These are phyloP conservation scores for Ascochyta pisi DNA, from an alignment of 2,329 filamentous ascomycete genomes.

Conservation along the genomic window DNA sequence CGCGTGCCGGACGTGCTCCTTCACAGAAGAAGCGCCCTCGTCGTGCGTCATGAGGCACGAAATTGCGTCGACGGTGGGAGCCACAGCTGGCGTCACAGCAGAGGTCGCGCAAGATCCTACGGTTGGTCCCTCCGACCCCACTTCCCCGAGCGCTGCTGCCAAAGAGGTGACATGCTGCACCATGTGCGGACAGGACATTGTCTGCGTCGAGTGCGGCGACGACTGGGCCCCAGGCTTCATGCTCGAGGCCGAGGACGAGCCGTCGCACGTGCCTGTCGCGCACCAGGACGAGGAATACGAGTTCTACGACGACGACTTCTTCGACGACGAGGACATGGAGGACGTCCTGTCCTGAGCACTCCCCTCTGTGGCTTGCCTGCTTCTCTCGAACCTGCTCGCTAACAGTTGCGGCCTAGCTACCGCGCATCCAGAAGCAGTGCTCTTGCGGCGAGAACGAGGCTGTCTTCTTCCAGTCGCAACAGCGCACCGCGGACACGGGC, in stretches of 20 bases:
- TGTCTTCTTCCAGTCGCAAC: slow-evolving; percentile 98
- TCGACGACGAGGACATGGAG: slow-evolving; percentile 38
- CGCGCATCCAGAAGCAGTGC: slow-evolving; percentile 84
- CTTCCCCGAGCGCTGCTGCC: slow-evolving; percentile 37
- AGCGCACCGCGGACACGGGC: slow-evolving; percentile 94
- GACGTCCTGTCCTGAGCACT: slow-evolving; percentile 42
- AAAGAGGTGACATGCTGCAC: slow-evolving; percentile 59
- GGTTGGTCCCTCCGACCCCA: slow-evolving; percentile 71
- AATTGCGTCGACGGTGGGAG: slow-evolving; percentile 87
- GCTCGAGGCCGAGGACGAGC: slow-evolving; percentile 53
- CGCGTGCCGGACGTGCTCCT: slow-evolving; percentile 94
- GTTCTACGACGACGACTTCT: slow-evolving; percentile 31
- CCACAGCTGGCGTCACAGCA: slow-evolving; percentile 95
- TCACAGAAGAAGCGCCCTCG: slow-evolving; percentile 83
- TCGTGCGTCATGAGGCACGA: slow-evolving; percentile 96
- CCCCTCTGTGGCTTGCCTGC: slow-evolving; percentile 43
- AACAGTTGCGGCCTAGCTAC: slow-evolving; percentile 71
- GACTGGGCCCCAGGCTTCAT: slow-evolving; percentile 53
- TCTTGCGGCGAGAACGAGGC: slow-evolving; percentile 89
- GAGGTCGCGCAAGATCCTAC: slow-evolving; percentile 98
- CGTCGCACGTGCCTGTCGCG: slow-evolving; percentile 32
- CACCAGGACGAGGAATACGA: slow-evolving; percentile 22
- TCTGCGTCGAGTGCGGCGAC: slow-evolving; percentile 60
- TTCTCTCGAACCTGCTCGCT: slow-evolving; percentile 49
- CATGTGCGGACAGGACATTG: slow-evolving; percentile 64